These are phyloP conservation scores for Chaetomium tenue DNA, from an alignment of 495 filamentous ascomycete genomes.

Conservation along the genomic window DNA sequence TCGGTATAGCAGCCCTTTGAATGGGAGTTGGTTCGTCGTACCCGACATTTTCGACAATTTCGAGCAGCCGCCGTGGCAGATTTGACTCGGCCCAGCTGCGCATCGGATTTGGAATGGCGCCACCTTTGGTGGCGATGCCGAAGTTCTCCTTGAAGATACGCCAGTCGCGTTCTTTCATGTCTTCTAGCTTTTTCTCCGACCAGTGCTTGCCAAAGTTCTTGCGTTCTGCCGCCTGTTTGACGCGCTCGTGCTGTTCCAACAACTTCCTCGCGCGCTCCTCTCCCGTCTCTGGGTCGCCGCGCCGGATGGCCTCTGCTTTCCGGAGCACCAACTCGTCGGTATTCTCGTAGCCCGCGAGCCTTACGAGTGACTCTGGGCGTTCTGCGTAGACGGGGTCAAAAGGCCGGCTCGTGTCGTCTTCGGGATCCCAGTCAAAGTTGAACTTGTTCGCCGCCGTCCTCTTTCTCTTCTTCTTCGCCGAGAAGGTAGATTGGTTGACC, in stretches of 20 bases:
- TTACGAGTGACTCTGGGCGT: conserved; percentile 63
- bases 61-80: conserved; percentile 74
- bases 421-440: conserved; percentile 97
- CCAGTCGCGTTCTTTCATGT: conserved; percentile 99
- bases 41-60: conserved; percentile 80
- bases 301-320: conserved; percentile 75
- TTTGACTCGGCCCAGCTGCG: conserved; percentile 87
- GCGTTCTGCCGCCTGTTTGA: conserved; percentile 69
- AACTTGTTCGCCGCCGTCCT: conserved; percentile 95
- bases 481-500: conserved; percentile 82
- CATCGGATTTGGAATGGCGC: conserved; percentile 93
- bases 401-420: conserved; percentile 89
- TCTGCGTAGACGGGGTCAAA: conserved; percentile 86
- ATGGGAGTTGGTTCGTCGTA: conserved; percentile 93
- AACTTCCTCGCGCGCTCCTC: conserved; percentile 72
- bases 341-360: conserved; percentile 78
- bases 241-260: conserved; percentile 67
- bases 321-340: conserved; percentile 65
- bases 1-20: conserved; percentile 92
- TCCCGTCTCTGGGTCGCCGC: conserved; percentile 79
- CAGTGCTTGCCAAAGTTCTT: conserved; percentile 83
- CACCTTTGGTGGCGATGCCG: conserved; percentile 89
- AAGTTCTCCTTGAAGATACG: conserved; percentile 99
- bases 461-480: conserved; percentile 92
- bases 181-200: conserved; percentile 92